phyloP scores from a whole-genome alignment of 306 rosid genomes.

The Lupinus albus region DNA sequence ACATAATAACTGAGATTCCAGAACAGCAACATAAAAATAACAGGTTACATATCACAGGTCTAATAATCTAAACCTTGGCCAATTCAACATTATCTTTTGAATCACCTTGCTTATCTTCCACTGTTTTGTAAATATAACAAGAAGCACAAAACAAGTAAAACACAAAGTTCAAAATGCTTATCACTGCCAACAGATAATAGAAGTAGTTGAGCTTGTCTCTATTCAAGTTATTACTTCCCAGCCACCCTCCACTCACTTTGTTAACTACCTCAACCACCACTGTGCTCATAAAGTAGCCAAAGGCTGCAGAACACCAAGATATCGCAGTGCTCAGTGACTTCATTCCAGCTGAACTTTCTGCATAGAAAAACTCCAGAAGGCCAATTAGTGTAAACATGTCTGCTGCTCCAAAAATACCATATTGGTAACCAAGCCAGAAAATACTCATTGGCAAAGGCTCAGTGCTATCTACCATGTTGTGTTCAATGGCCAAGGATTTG shows the following conservation, averaged over 20 bases:
- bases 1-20: background rate
- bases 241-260: conserved; percentile 78
- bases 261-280: conserved; percentile 74
- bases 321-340: conserved; percentile 55
- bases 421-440: conserved; percentile 74
- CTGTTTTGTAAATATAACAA: conserved; percentile 72
- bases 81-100: conserved; percentile 32
- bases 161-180: conserved; percentile 63
- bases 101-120: conserved; percentile 50
- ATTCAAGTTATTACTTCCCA: conserved; percentile 67
- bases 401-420: conserved; percentile 68
- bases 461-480: conserved; percentile 62
- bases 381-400: conserved; percentile 76
- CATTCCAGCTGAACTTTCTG: conserved; percentile 74
- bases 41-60: conserved; percentile 1
- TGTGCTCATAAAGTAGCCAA: conserved; percentile 51
- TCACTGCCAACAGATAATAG: conserved; percentile 59
- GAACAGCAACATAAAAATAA: conserved; percentile 21
- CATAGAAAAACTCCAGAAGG: conserved; percentile 80
- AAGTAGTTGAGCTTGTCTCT: conserved; percentile 64
- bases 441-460: conserved; percentile 75
- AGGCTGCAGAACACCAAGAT: conserved; percentile 52
- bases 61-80: conserved; percentile 29
- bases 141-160: conserved; percentile 60
- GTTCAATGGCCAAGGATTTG: conserved; percentile 51